These are phyloP conservation scores for Cystofilobasidium bisporidii DNA, from an alignment of 768 basidiomycete genomes.

Conservation along the genomic window DNA sequence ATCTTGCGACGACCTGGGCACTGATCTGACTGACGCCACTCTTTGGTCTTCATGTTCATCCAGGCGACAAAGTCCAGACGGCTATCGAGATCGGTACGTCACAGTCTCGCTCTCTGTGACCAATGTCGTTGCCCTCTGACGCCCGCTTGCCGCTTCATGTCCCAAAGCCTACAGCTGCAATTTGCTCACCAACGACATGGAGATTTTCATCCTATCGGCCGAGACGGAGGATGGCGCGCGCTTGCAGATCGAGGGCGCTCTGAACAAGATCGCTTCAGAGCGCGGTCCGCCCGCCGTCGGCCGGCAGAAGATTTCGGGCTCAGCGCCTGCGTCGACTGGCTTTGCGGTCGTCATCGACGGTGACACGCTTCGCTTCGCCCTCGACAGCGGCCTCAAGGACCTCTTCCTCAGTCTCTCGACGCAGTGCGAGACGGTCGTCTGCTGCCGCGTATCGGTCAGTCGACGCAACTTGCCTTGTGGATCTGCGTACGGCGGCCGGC, in stretches of 20 bases:
- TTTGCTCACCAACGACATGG: slow-evolving; percentile 85
- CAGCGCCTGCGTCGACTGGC: slow-evolving; percentile 42
- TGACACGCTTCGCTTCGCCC: slow-evolving; percentile 74
- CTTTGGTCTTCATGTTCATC: neutral
- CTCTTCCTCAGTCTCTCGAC: slow-evolving; percentile 86
- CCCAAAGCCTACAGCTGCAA: slow-evolving; percentile 83
- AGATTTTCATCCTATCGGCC: slow-evolving; percentile 91
- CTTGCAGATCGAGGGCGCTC: slow-evolving; percentile 67
- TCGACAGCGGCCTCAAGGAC: slow-evolving; percentile 64
- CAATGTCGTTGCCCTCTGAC: too few species aligned
- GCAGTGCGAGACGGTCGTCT: slow-evolving; percentile 95
- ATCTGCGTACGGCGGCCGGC: neutral
- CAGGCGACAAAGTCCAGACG: slow-evolving; percentile 93
- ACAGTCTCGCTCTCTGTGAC: too few species aligned
- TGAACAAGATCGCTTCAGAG: slow-evolving; percentile 87
- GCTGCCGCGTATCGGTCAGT: slow-evolving; percentile 72
- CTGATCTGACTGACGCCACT: slow-evolving; percentile 11
- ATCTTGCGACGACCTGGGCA: too few species aligned
- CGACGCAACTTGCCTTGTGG: neutral
- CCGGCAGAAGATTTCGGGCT: slow-evolving; percentile 36
- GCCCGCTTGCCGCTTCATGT: neutral
- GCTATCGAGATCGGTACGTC: slow-evolving; percentile 87
- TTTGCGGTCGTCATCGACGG: slow-evolving; percentile 97
- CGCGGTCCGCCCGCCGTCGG: slow-evolving; percentile 54
- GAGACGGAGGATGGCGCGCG: slow-evolving; percentile 64